These are phyloP conservation scores for Cercospora zeina DNA, from an alignment of 2,329 filamentous ascomycete species.

Conservation along the genomic window DNA sequence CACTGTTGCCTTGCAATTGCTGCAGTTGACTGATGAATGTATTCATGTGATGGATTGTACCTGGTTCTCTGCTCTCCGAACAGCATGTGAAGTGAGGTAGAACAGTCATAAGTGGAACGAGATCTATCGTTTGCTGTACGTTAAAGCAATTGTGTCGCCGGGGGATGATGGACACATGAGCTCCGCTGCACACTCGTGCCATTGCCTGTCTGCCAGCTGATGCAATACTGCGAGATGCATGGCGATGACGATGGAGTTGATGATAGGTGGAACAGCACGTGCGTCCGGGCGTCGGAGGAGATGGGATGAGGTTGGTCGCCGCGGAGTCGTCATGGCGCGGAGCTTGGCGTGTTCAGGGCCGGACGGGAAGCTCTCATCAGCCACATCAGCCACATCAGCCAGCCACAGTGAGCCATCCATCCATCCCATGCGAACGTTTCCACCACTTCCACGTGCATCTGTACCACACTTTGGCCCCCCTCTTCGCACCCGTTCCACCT, in stretches of 20 bases:
- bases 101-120: neutral
- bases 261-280: neutral
- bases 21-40: neutral
- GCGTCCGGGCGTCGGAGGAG: neutral
- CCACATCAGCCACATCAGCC: neutral
- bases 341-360: neutral
- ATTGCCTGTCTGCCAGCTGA: no score
- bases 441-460: constrained; percentile 11
- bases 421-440: constrained; percentile 5
- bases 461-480: neutral
- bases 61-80: neutral
- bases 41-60: neutral
- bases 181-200: no score
- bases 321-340: neutral
- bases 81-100: neutral
- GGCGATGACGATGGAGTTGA: neutral
- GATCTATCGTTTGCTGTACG: neutral
- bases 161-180: no score
- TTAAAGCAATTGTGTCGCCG: no score
- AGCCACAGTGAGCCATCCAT: no score
- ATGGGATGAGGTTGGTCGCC: neutral
- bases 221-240: neutral
- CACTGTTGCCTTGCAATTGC: neutral
- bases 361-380: neutral
- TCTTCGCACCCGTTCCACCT: neutral